Percentiles rank a stretch among this genome's conserved stretches.
These are phyloP conservation scores for Kurtzmaniella quercitrusa DNA, from an alignment of 1,139 yeast genomes.

Conservation along the genomic window DNA sequence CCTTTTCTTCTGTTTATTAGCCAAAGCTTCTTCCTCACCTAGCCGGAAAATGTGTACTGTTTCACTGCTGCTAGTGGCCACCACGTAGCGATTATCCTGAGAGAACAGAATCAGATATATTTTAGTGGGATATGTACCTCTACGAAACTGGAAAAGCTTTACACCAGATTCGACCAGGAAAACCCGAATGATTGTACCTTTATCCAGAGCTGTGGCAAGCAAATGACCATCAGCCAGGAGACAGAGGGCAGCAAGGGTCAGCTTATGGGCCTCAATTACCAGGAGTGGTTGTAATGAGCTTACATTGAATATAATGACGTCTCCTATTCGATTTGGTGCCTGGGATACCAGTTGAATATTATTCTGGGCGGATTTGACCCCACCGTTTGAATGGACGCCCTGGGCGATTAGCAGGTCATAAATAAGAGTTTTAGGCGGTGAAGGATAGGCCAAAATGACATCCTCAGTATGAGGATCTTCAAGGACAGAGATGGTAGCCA, in stretches of 20 bases:
- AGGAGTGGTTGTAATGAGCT: slow-evolving; percentile 75
- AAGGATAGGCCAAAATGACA: slow-evolving; percentile 81
- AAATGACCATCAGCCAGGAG: slow-evolving; percentile 77
- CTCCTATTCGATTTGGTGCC: slow-evolving; percentile 64
- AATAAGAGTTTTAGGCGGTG: slow-evolving; percentile 57
- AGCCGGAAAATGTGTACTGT: slow-evolving; percentile 88
- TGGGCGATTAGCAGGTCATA: slow-evolving; percentile 41
- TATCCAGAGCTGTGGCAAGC: slow-evolving; percentile 91
- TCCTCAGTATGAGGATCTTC: slow-evolving; percentile 35
- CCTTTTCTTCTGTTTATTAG: slow-evolving; percentile 34
- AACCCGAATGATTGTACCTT: slow-evolving; percentile 89
- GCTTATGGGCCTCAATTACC: slow-evolving; percentile 91
- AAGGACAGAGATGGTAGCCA: slow-evolving; percentile 65
- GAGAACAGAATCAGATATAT: slow-evolving; percentile 84
- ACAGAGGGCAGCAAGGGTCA: slow-evolving; percentile 74
- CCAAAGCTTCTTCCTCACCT: slow-evolving; percentile 56
- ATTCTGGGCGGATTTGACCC: slow-evolving; percentile 37
- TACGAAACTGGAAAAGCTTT: slow-evolving; percentile 81
- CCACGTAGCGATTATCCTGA: slow-evolving; percentile 64
- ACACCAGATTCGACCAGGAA: slow-evolving; percentile 81
- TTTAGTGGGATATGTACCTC: slow-evolving; percentile 91
- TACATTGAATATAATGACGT: slow-evolving; percentile 81
- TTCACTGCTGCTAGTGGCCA: slow-evolving; percentile 87
- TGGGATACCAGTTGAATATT: slow-evolving; percentile 43
- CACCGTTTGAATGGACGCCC: slow-evolving; percentile 45